Evolutionary conservation across 106 monocot species (phyloP).

Genomic region (Iris macrosiphon): DNA sequence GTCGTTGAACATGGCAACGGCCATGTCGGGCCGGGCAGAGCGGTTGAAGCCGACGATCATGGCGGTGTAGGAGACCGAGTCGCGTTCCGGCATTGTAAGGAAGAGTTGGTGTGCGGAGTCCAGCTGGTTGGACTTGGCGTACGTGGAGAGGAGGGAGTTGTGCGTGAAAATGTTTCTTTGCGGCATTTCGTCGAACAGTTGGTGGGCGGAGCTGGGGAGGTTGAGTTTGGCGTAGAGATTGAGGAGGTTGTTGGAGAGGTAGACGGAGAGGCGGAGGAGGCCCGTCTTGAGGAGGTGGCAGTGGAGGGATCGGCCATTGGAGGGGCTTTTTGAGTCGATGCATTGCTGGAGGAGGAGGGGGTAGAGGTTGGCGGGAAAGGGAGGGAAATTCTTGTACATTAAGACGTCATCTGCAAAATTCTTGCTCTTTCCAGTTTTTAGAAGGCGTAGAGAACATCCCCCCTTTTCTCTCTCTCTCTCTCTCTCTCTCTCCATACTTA

Average conservation of each 20-base stretch:
- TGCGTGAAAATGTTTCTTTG: conserved; percentile 56
- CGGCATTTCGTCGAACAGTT: conserved; percentile 71
- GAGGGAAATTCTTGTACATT: neutral
- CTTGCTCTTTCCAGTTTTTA: no score
- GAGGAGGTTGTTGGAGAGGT: conserved; percentile 77
- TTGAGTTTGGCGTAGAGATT: conserved; percentile 46
- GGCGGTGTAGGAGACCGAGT: conserved; percentile 79
- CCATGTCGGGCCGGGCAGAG: conserved; percentile 31
- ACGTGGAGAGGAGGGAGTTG: conserved; percentile 73
- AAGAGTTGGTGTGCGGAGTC: conserved; percentile 29
- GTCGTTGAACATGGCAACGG: conserved; percentile 30
- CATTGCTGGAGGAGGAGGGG: conserved; percentile 33
- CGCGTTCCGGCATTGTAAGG: conserved; percentile 64
- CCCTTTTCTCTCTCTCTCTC: no score
- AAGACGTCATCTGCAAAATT: no score
- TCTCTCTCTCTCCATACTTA: no score
- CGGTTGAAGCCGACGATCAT: conserved; percentile 67
- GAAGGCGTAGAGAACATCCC: no score
- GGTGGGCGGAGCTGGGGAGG: conserved; percentile 28
- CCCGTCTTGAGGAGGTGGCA: conserved; percentile 59
- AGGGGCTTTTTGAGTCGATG: conserved; percentile 7
- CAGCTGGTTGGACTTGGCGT: conserved; percentile 44
- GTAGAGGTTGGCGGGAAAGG: conserved; percentile 8
- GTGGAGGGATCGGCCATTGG: conserved; percentile 45
- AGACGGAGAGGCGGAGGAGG: conserved; percentile 21